Evolutionary conservation across 352 stramenopile species (phyloP).

Genomic region (Phytopythium aichiense): DNA sequence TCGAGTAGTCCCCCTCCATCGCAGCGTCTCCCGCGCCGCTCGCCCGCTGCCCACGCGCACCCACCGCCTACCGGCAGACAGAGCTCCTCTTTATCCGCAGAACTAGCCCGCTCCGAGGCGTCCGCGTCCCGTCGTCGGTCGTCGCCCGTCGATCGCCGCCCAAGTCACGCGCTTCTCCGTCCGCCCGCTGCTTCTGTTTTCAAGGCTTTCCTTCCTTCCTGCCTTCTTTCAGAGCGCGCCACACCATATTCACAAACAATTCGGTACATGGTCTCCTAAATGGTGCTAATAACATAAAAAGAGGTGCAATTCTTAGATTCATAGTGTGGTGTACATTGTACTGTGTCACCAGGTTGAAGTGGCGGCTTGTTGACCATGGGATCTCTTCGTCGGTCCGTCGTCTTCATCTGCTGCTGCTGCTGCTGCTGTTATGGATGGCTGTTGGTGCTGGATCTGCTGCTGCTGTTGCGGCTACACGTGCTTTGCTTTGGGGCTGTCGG

Average conservation of each 20-base stretch:
- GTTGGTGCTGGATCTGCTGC: not conserved
- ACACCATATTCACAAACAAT: not conserved
- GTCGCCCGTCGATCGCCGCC: not conserved
- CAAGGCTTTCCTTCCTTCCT: too few relatives aligned
- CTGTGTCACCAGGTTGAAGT: not conserved
- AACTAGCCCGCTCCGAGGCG: too few relatives aligned
- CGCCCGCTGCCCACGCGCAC: not conserved
- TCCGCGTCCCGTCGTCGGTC: not conserved
- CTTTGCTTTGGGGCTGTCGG: not conserved
- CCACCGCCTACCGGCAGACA: too few relatives aligned
- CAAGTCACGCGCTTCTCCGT: not conserved
- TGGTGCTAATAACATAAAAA: not conserved
- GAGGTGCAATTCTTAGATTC: too few relatives aligned
- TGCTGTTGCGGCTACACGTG: not conserved
- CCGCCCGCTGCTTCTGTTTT: not conserved
- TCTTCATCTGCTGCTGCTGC: not conserved
- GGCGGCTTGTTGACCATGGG: not conserved
- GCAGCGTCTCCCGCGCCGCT: not conserved
- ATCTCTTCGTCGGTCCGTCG: not conserved
- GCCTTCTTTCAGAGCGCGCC: not conserved
- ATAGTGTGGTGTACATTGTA: not conserved
- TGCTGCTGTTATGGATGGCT: not conserved
- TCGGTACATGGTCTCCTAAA: not conserved
- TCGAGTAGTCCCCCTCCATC: constrained; percentile 77
- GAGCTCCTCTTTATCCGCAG: too few relatives aligned